Evolutionary conservation across 495 filamentous ascomycete genomes (phyloP), one percentile per base, ranked within the genome.

Genomic region (Halenospora varia): DNA sequence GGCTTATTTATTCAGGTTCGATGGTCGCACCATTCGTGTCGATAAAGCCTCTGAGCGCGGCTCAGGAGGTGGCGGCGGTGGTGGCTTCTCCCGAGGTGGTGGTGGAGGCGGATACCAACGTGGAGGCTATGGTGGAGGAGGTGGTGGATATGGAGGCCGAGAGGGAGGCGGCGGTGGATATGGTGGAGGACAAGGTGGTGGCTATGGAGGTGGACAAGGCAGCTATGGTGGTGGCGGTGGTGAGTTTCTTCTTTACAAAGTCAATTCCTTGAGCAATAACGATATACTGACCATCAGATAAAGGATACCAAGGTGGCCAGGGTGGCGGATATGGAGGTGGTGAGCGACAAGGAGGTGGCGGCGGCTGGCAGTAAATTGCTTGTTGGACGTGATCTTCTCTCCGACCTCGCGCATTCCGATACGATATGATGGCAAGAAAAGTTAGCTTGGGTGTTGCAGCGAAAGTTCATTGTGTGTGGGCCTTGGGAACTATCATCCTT

Each of bases 11-110:
- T 56, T 6, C 64, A 98, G 94, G 66, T 97, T 99, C 67, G 94
- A 99, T 75, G 94, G 94, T 48, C 92, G 94, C 55, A 82, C 81
- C 53, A 97, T 99, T 66, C 92, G 95, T 57, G 94, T 99, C 48
- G 94, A 97, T 76, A 96, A 89, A 70, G 95, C 94, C 50, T 92
- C 90, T 46, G 91, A 97, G 71, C 85, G 86, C 63, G 78, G 81
- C 44, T 73, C 80, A 39, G 78, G 78, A 48, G 79, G 82, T 19
- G 77, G 77, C 25, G 77, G 75, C n/a, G 73, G 81, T 18, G 68
- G 72, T 51, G 72, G 78, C 56, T 73, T 70, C 25, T 73, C 78
- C 22, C 68, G 69, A 49, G 68, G 67, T 23, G 55, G 59, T 57
- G 59, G 59, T 20, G 58, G 58, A 56, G 57, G 57, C 19, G 48